Percentiles rank a stretch among this genome's conserved stretches.
These are phyloP conservation scores for Echria macrotheca DNA, from an alignment of 495 filamentous ascomycete genomes.

Conservation along the genomic window DNA sequence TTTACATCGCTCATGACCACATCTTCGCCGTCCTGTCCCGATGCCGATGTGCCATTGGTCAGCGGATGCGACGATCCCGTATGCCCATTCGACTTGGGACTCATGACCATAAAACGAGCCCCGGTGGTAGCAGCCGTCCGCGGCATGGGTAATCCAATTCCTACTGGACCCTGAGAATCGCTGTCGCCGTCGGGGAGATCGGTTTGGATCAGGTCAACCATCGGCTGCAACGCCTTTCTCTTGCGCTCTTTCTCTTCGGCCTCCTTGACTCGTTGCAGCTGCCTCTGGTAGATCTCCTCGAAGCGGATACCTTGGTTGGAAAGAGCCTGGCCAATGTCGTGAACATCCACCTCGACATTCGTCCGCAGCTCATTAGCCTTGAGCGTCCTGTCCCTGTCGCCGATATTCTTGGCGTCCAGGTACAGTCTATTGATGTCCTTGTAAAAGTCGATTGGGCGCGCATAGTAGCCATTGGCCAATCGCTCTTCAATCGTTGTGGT, in stretches of 20 bases:
- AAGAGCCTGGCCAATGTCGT: constrained; percentile 60
- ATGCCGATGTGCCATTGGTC: constrained; percentile 66
- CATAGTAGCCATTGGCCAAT: constrained; percentile 91
- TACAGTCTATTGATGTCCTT: constrained; percentile 76
- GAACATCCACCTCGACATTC: constrained; percentile 89
- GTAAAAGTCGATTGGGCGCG: constrained; percentile 78
- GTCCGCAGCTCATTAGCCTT: constrained; percentile 85
- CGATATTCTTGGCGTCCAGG: constrained; percentile 71
- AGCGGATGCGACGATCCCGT: constrained; percentile 41
- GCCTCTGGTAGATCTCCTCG: constrained; percentile 62
- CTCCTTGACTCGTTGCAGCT: constrained; percentile 63
- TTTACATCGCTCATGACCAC: constrained; percentile 56
- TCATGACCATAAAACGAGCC: constrained; percentile 44
- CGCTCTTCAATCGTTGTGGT: constrained; percentile 91
- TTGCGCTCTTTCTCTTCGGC: constrained; percentile 56
- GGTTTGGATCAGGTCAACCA: constrained; percentile 32
- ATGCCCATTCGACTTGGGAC: constrained; percentile 45
- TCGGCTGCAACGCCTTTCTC: constrained; percentile 43
- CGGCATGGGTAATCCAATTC: constrained; percentile 53
- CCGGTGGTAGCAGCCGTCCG: constrained; percentile 39
- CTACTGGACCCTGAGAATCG: constrained; percentile 50
- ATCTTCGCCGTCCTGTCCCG: constrained; percentile 48
- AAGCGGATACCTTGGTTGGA: constrained; percentile 29
- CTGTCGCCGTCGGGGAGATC: constrained; percentile 30
- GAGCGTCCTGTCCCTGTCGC: constrained; percentile 69